These are phyloP conservation scores for Magnolia sinica DNA, from an alignment of 164 flowering plant genomes.

Conservation along the genomic window DNA sequence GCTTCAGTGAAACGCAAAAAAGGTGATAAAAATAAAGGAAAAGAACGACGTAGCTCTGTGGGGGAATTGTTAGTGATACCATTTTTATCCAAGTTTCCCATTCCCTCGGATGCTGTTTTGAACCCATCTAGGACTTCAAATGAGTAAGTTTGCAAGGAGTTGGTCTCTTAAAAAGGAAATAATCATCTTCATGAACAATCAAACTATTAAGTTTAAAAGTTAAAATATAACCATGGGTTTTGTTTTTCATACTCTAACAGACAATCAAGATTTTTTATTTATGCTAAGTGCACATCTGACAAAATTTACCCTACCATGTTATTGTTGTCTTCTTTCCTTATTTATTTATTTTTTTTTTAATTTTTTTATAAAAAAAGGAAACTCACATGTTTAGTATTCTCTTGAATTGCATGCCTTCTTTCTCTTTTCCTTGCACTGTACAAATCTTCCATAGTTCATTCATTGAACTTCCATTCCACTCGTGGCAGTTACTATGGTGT, in stretches of 20 bases:
- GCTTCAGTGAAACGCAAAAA: conserved; percentile 62
- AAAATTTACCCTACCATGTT: neutral
- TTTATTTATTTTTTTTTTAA: no score
- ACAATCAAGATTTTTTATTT: neutral
- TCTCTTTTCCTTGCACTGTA: neutral
- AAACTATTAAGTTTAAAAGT: neutral
- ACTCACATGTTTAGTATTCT: neutral
- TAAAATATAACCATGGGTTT: neutral
- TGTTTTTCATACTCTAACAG: neutral
- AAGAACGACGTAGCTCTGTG: conserved; percentile 35
- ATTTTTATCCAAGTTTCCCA: conserved; percentile 64
- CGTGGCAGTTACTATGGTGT: conserved; percentile 74
- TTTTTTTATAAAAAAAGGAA: no score
- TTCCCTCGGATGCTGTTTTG: conserved; percentile 44
- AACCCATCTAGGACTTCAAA: conserved; percentile 26
- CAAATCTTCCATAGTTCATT: conserved; percentile 4
- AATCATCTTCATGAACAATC: neutral
- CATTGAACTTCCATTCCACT: conserved; percentile 3
- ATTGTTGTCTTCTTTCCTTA: neutral
- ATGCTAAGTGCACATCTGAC: neutral
- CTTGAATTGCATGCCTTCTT: neutral
- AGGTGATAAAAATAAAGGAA: conserved; percentile 55
- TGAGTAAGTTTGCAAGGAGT: conserved; percentile 40
- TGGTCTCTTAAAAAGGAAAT: neutral
- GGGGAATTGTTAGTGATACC: conserved; percentile 83